These are phyloP conservation scores for Amanita subjunquillea DNA, from an alignment of 768 basidiomycete species.

Conservation along the genomic window DNA sequence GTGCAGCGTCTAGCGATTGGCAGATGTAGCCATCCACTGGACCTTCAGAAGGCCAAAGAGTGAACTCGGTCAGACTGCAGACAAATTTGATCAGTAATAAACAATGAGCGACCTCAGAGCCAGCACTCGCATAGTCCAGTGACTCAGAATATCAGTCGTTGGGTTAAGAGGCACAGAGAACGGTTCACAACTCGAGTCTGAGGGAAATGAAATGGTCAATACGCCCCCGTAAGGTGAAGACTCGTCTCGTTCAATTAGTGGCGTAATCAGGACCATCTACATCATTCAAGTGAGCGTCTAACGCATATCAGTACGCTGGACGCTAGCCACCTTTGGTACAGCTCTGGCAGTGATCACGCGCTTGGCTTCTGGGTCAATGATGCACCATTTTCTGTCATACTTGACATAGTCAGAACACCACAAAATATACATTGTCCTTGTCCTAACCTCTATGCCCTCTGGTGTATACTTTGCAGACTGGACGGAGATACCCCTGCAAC, in stretches of 20 bases:
- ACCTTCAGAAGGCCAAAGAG: constrained; percentile 32
- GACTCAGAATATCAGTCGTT: constrained; percentile 29
- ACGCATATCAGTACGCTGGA: not conserved
- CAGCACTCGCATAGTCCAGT: constrained; percentile 47
- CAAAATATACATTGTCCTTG: not conserved
- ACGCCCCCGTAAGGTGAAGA: constrained; percentile 33
- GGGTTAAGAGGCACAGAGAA: constrained; percentile 56
- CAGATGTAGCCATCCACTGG: constrained; percentile 60
- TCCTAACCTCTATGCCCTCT: constrained; percentile 52
- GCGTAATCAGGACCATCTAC: constrained; percentile 61
- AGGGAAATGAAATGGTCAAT: constrained; percentile 51
- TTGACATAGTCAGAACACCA: constrained; percentile 16
- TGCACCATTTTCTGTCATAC: constrained; percentile 66
- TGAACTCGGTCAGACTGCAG: constrained; percentile 41
- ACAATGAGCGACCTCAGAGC: not conserved
- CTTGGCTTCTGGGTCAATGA: constrained; percentile 46
- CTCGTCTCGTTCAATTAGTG: constrained; percentile 38
- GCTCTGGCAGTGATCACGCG: constrained; percentile 60
- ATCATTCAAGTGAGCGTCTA: not conserved
- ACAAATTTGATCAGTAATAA: not conserved
- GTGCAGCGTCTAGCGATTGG: constrained; percentile 20
- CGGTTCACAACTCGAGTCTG: constrained; percentile 41
- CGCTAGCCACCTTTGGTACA: constrained; percentile 38
- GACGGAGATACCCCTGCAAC: constrained; percentile 61
- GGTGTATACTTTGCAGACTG: constrained; percentile 43